phyloP scores from a whole-genome alignment of 2,329 filamentous ascomycete species.

The Colletotrichum endophyticum region DNA sequence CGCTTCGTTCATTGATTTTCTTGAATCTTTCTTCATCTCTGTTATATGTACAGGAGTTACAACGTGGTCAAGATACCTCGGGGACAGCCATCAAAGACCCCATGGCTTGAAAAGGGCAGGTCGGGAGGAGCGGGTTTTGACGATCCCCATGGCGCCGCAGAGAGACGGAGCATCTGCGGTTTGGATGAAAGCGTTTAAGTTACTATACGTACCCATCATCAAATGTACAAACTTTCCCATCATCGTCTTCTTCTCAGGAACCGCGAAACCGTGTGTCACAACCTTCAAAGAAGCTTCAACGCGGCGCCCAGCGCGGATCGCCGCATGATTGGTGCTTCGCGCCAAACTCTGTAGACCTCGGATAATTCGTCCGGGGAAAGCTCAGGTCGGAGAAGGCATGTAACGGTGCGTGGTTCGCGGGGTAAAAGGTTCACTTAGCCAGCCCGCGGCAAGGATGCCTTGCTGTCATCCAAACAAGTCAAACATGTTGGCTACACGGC shows the following conservation, averaged over 20 bases:
- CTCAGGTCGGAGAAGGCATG: neutral
- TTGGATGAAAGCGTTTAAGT: neutral
- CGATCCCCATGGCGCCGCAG: neutral
- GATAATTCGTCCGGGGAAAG: neutral
- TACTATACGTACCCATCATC: neutral
- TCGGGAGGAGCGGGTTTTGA: neutral
- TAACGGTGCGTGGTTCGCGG: neutral
- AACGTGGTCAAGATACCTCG: conserved; percentile 20
- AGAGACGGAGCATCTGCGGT: neutral
- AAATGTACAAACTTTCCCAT: conserved; percentile 7
- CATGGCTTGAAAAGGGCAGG: conserved; percentile 18
- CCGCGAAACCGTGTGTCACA: neutral
- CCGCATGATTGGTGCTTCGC: neutral
- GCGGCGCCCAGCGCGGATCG: neutral
- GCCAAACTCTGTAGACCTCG: neutral
- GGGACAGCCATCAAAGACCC: conserved; percentile 17
- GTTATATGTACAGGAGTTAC: conserved; percentile 16
- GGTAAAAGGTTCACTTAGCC: neutral
- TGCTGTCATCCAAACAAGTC: conserved; percentile 12
- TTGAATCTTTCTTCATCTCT: neutral
- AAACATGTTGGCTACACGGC: neutral
- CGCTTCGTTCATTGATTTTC: conserved; percentile 59
- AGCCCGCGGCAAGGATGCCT: conserved; percentile 8
- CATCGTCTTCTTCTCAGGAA: neutral
- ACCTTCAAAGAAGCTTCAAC: neutral